Conservation (phyloP, 2,329 filamentous ascomycete species). For the Ustilaginoidea virens region DNA sequence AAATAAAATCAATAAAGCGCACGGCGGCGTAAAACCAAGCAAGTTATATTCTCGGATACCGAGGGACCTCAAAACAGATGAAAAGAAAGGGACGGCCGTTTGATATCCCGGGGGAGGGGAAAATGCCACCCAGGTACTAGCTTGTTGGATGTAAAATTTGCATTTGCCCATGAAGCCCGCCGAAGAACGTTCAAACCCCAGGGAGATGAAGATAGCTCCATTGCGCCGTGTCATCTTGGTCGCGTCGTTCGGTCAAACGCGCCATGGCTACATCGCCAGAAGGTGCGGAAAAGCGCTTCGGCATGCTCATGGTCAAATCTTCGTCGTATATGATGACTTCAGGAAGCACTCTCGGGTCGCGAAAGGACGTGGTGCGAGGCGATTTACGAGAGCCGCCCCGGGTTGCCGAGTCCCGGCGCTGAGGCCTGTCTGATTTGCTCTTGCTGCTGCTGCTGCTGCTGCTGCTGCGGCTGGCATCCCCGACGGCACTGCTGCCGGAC, state of each 20-base stretch:
- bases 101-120: too few species aligned
- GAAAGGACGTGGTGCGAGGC: conserved; percentile 7
- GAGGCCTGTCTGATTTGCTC: conserved; percentile 2
- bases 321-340: conserved; percentile 23
- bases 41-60: too few species aligned
- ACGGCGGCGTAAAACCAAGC: too few species aligned
- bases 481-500: too few species aligned
- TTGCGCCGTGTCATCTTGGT: conserved; percentile 12
- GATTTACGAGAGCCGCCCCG: conserved; percentile 3
- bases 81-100: too few species aligned
- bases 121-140: too few species aligned
- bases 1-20: too few species aligned
- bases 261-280: conserved; percentile 7
- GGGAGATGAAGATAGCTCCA: conserved; percentile 23
- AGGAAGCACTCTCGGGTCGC: conserved; percentile 11
- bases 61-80: too few species aligned
- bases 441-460: conserved; percentile 4
- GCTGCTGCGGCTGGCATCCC: neutral
- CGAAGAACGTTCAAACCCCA: conserved; percentile 15
- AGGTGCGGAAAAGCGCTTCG: conserved; percentile 15
- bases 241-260: conserved; percentile 6
- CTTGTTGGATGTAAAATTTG: too few species aligned
- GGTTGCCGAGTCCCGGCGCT: neutral
- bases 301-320: conserved; percentile 15
- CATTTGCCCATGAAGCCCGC: too few species aligned